Evolutionary conservation across 257 asterid genomes (phyloP).

Genomic region (Jacaranda mimosifolia): DNA sequence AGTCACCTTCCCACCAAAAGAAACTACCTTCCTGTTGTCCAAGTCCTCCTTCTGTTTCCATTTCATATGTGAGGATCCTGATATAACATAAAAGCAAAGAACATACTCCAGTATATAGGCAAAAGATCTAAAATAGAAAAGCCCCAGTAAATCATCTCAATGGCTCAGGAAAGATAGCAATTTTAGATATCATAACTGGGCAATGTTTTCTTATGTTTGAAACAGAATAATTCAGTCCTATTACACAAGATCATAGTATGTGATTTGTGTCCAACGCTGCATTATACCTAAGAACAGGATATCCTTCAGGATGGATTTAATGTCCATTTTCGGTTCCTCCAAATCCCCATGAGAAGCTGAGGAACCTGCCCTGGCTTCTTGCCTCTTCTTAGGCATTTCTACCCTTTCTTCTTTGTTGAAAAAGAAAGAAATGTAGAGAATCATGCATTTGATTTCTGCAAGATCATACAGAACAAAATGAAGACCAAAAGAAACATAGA

Average conservation of each 20-base stretch:
- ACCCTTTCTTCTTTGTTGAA: constrained; percentile 21
- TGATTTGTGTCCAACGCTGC: background rate
- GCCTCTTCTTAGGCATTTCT: constrained; percentile 40
- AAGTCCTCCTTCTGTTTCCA: constrained; percentile 79
- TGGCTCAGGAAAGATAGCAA: background rate
- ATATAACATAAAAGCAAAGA: constrained; percentile 8
- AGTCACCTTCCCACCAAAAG: constrained; percentile 87
- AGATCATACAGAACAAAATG: background rate
- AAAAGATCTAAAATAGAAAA: background rate
- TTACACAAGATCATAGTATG: background rate
- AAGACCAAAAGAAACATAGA: background rate
- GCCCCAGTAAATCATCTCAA: background rate
- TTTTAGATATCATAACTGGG: background rate
- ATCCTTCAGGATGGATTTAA: constrained; percentile 49
- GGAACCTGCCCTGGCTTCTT: constrained; percentile 39
- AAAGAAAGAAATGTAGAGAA: background rate
- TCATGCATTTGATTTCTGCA: background rate
- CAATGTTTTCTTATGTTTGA: background rate
- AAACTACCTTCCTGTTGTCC: constrained; percentile 58
- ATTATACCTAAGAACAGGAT: constrained; percentile 59
- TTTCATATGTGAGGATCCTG: constrained; percentile 72
- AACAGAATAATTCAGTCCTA: background rate
- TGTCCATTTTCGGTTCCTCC: constrained; percentile 26
- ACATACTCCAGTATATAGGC: background rate
- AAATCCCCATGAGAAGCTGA: constrained; percentile 41